These are phyloP conservation scores for Chlamydomonas sphaeroides DNA, from an alignment of 139 green algal genomes.

Conservation along the genomic window DNA sequence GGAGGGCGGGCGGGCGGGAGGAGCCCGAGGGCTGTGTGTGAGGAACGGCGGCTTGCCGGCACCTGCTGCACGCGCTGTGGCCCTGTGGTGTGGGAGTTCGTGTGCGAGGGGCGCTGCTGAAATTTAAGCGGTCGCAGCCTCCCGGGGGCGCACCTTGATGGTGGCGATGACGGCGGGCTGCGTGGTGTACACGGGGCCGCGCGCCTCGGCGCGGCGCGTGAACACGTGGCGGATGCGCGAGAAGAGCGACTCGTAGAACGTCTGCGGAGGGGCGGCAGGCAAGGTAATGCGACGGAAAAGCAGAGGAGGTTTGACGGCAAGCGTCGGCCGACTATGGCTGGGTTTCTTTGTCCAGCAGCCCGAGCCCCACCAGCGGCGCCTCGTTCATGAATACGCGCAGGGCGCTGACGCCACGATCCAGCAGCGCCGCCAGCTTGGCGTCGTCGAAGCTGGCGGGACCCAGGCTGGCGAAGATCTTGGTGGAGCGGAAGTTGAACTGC, in stretches of 20 bases:
- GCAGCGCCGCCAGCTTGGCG: constrained; percentile 54
- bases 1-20: background rate
- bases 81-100: no score
- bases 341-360: no score
- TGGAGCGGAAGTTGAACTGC: constrained; percentile 40
- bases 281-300: no score
- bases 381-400: constrained; percentile 37
- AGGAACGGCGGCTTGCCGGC: no score
- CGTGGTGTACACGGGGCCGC: constrained; percentile 27
- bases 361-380: background rate
- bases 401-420: constrained; percentile 65
- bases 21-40: no score
- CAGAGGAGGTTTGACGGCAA: no score
- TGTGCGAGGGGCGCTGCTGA: no score
- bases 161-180: constrained; percentile 38
- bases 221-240: constrained; percentile 4
- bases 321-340: no score
- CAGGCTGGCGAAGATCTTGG: constrained; percentile 74
- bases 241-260: constrained; percentile 22
- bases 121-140: no score
- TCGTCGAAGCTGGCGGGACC: constrained; percentile 65
- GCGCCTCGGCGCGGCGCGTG: background rate
- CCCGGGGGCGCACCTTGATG: constrained; percentile 39
- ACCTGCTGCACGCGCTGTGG: no score
- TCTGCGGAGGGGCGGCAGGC: background rate